Evolutionary conservation across 1,284 basidiomycete genomes (phyloP).

Genomic region (Moesziomyces globuligerus): DNA sequence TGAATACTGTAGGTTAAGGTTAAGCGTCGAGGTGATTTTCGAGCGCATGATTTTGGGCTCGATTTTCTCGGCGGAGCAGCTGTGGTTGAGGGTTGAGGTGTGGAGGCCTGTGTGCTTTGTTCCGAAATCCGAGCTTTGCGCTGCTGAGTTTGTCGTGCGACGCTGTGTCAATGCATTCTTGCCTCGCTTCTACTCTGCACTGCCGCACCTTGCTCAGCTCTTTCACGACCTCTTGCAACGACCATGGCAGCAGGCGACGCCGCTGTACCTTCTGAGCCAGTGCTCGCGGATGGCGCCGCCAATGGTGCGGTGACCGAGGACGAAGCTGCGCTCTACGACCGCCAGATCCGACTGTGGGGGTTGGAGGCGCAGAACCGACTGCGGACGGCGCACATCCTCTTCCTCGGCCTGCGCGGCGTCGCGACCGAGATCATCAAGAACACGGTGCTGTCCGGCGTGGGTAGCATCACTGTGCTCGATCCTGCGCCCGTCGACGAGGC

Average conservation of each 20-base stretch:
- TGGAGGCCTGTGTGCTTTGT: background rate
- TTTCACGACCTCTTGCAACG: too few relatives aligned
- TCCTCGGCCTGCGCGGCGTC: slow-evolving; percentile 82
- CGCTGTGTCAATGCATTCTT: too few relatives aligned
- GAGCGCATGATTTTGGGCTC: background rate
- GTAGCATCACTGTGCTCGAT: slow-evolving; percentile 72
- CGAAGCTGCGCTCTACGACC: slow-evolving; percentile 89
- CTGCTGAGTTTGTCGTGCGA: background rate
- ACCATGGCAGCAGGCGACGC: too few relatives aligned
- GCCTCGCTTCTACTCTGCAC: too few relatives aligned
- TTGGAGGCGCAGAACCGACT: slow-evolving; percentile 96
- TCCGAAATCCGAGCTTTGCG: background rate
- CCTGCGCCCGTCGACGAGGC: slow-evolving; percentile 47
- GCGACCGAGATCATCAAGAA: slow-evolving; percentile 98
- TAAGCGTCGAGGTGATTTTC: too few relatives aligned
- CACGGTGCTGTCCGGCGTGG: slow-evolving; percentile 74
- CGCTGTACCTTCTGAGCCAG: too few relatives aligned
- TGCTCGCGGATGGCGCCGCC: too few relatives aligned
- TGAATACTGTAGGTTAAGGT: background rate
- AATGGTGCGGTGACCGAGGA: slow-evolving; percentile 69
- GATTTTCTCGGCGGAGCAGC: background rate
- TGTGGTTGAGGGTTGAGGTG: too few relatives aligned
- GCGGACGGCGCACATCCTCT: slow-evolving; percentile 89
- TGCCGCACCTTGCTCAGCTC: too few relatives aligned
- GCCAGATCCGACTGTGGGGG: slow-evolving; percentile 97